A percentile compares a stretch with the other conserved stretches of the same genome.
phyloP scores from a whole-genome alignment of 495 filamentous ascomycete genomes.

The Pseudomonodictys pantanalensis region DNA sequence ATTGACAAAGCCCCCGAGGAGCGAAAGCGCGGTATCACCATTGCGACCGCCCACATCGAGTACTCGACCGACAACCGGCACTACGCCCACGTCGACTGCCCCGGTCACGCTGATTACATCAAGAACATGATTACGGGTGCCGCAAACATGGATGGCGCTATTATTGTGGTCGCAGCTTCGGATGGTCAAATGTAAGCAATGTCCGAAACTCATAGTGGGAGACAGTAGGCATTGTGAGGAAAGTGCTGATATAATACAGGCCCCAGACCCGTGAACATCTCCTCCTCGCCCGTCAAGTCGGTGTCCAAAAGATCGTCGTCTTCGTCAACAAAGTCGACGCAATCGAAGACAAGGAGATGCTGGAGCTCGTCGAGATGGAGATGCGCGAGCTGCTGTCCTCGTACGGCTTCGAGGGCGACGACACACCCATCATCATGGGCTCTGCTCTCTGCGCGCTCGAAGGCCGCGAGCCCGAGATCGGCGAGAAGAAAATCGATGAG shows the following conservation, averaged over 20 bases:
- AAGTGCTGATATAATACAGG: slow-evolving; percentile 49
- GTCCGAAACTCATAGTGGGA: not conserved
- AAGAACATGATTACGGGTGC: slow-evolving; percentile 99
- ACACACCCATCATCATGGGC: slow-evolving; percentile 93
- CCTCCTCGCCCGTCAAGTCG: slow-evolving; percentile 94
- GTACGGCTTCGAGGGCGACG: slow-evolving; percentile 97
- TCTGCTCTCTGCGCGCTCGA: slow-evolving; percentile 97
- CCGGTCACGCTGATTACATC: slow-evolving; percentile 99
- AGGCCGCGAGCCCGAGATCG: slow-evolving; percentile 80
- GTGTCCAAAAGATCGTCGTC: slow-evolving; percentile 95
- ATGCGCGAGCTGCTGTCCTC: slow-evolving; percentile 92
- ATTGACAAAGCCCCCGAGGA: slow-evolving; percentile 99
- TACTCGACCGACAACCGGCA: slow-evolving; percentile 88
- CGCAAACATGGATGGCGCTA: slow-evolving; percentile 94
- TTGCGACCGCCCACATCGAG: slow-evolving; percentile 96
- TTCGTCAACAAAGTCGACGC: slow-evolving; percentile 99
- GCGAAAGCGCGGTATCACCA: slow-evolving; percentile 99
- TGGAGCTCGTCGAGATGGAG: slow-evolving; percentile 99
- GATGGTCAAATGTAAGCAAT: slow-evolving; percentile 89
- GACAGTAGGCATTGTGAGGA: too few relatives aligned
- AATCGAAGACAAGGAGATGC: slow-evolving; percentile 95
- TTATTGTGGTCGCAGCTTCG: slow-evolving; percentile 97
- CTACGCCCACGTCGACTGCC: slow-evolving; percentile 99
- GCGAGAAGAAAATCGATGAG: slow-evolving; percentile 77
- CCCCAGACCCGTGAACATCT: slow-evolving; percentile 98